These are phyloP conservation scores for Cyclotella choctawhatcheeana DNA, from an alignment of 108 stramenopile species.

Conservation along the genomic window DNA sequence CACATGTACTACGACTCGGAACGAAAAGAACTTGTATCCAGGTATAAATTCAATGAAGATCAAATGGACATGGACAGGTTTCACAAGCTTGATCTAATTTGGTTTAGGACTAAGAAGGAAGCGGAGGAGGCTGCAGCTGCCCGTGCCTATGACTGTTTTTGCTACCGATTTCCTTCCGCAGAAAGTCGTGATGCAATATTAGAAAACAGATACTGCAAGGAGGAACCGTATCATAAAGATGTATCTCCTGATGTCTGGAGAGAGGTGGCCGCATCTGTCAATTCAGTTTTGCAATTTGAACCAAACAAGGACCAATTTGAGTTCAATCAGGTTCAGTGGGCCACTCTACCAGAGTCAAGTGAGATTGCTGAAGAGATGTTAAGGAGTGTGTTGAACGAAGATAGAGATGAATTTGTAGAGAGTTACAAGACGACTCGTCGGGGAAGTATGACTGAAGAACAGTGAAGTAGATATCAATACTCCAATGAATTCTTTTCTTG, in stretches of 20 bases:
- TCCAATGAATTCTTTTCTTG: too few relatives aligned
- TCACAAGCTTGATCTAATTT: slow-evolving; percentile 22
- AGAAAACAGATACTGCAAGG: neutral
- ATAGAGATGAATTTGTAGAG: neutral
- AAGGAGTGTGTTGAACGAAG: neutral
- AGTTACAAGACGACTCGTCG: too few relatives aligned
- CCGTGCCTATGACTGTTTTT: slow-evolving; percentile 33
- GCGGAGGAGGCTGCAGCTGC: slow-evolving; percentile 41
- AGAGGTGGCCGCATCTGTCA: neutral
- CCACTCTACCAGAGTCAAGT: neutral
- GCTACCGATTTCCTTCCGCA: neutral
- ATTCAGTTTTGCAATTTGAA: slow-evolving; percentile 1
- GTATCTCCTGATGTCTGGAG: neutral
- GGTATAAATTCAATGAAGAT: neutral
- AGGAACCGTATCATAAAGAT: neutral
- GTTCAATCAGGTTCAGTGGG: neutral
- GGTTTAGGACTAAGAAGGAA: slow-evolving; percentile 39
- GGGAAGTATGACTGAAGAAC: too few relatives aligned
- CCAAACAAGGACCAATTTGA: neutral
- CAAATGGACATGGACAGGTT: neutral
- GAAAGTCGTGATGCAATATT: neutral
- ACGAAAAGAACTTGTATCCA: neutral
- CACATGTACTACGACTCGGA: slow-evolving; percentile 18
- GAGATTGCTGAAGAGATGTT: neutral
- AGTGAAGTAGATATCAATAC: too few relatives aligned